Evolutionary conservation across 169 alveolate genomes (phyloP).

Genomic region (Prorocentrum cordatum): DNA sequence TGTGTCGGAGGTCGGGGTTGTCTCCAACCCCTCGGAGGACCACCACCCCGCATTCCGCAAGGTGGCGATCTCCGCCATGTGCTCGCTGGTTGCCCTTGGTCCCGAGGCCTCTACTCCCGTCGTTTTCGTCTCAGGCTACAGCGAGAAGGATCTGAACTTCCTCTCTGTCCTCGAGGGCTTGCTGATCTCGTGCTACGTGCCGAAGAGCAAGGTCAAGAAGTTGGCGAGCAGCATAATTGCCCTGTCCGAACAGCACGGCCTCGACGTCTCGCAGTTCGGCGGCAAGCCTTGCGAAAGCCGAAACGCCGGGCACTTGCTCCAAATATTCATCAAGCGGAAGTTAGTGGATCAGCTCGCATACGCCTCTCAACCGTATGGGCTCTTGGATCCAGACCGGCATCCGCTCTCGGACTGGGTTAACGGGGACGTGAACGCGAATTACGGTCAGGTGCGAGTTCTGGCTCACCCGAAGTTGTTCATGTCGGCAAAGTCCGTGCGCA

Average conservation of each 20-base stretch:
- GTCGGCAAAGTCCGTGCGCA: conserved; percentile 48
- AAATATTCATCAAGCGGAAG: conserved; percentile 30
- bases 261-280: conserved; percentile 56
- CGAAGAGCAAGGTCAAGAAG: conserved; percentile 24
- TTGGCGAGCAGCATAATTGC: conserved; percentile 32
- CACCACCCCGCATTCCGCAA: background rate
- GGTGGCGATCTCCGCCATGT: conserved; percentile 28
- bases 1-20: no score
- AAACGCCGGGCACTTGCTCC: conserved; percentile 49
- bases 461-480: conserved; percentile 64
- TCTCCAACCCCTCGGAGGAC: background rate
- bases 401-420: background rate
- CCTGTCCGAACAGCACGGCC: conserved; percentile 53
- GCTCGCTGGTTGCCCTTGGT: conserved; percentile 28
- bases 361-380: conserved; percentile 35
- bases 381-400: conserved; percentile 2
- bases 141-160: conserved; percentile 31
- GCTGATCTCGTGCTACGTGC: conserved; percentile 44
- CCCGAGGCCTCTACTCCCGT: conserved; percentile 34
- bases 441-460: conserved; percentile 13
- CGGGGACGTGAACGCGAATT: background rate
- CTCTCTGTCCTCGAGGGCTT: conserved; percentile 23
- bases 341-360: conserved; percentile 50
- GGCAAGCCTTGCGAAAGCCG: conserved; percentile 61
- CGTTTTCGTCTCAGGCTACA: conserved; percentile 10